Percentiles rank a stretch among this genome's conserved stretches.
These are phyloP conservation scores for Penstemon barbatus DNA, from an alignment of 257 asterid species.

Conservation along the genomic window DNA sequence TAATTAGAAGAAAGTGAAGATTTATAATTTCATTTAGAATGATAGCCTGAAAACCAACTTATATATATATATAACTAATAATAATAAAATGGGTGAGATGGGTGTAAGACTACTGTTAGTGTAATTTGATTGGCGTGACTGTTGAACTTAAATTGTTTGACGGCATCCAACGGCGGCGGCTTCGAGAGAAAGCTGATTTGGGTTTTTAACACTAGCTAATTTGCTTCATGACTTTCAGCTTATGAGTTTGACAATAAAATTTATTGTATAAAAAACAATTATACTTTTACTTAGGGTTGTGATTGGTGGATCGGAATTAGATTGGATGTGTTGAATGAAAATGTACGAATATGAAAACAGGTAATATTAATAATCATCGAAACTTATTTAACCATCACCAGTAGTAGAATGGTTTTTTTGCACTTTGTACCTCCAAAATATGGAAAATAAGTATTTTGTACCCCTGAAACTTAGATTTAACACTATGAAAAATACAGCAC, in stretches of 20 bases:
- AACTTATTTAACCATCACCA: no score
- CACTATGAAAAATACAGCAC: no score
- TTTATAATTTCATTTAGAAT: no score
- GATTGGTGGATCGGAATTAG: background rate
- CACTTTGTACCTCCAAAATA: no score
- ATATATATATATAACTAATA: no score
- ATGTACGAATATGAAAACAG: background rate
- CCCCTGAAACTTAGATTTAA: no score
- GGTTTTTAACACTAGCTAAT: background rate
- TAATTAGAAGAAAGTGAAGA: no score
- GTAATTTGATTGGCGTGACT: background rate
- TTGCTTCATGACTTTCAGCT: background rate
- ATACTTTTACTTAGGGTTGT: background rate
- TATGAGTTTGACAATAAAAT: background rate
- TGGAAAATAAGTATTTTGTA: no score
- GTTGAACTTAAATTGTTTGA: background rate
- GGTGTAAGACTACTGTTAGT: background rate
- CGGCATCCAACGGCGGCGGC: background rate
- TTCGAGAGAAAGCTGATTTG: background rate
- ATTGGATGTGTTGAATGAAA: no score
- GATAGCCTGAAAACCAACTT: no score
- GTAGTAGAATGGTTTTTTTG: no score
- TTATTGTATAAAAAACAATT: background rate
- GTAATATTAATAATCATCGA: background rate
- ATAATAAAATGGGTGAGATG: no score